Conservation (phyloP, 352 stramenopile species). For the Pythium brachiatum region DNA sequence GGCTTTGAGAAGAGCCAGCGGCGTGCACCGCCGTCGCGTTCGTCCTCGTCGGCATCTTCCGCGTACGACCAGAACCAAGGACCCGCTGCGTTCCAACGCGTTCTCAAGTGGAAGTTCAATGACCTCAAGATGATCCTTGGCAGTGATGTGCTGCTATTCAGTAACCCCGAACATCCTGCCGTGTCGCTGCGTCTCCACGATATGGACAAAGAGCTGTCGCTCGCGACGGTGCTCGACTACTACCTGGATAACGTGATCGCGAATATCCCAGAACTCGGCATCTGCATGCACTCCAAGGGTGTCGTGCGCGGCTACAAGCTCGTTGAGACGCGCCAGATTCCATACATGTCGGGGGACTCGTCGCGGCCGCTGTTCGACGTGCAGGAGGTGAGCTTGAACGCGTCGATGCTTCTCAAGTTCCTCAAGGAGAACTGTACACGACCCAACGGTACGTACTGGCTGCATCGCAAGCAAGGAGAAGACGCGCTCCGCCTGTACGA, state of each 20-base stretch:
- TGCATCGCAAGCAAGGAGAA: conserved; percentile 80
- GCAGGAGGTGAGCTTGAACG: conserved; percentile 85
- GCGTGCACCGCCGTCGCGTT: conserved; percentile 3
- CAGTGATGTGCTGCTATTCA: conserved; percentile 82
- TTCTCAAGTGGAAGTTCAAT: conserved; percentile 86
- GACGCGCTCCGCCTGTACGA: conserved; percentile 79
- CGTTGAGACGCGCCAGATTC: conserved; percentile 79
- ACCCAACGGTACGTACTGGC: conserved; percentile 82
- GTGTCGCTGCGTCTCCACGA: conserved; percentile 85
- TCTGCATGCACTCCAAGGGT: conserved; percentile 87
- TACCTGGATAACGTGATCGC: conserved; percentile 88
- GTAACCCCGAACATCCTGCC: conserved; percentile 76
- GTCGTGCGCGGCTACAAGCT: conserved; percentile 84
- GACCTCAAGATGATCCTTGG: conserved; percentile 87
- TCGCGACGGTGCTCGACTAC: conserved; percentile 82
- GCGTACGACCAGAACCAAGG: conserved; percentile 20
- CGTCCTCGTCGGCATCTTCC: conserved; percentile 5
- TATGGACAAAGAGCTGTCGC: conserved; percentile 82
- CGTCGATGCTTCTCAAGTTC: conserved; percentile 85
- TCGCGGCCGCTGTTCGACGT: conserved; percentile 71
- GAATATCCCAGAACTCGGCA: conserved; percentile 82
- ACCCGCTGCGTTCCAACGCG: conserved; percentile 57
- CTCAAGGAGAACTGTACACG: conserved; percentile 81
- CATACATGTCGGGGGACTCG: conserved; percentile 64
- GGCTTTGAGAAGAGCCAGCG: conserved; percentile 3